These are phyloP conservation scores for Alternaria infectoria DNA, from an alignment of 2,329 filamentous ascomycete genomes.

Conservation along the genomic window DNA sequence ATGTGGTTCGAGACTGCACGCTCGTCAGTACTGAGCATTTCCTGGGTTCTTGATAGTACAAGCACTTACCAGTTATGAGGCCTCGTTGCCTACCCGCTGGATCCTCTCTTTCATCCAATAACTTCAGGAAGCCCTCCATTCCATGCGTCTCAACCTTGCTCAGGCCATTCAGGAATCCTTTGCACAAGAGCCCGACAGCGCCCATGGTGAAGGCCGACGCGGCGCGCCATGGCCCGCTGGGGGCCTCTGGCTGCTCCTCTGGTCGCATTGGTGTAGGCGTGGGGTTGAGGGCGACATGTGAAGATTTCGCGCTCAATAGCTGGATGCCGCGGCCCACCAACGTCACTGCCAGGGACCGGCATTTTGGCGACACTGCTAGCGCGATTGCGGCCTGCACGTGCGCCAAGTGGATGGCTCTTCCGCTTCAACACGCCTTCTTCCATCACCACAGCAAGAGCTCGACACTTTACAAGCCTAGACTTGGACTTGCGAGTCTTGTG, in stretches of 20 bases:
- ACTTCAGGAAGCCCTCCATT: conserved; percentile 73
- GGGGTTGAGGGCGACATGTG: conserved; percentile 20
- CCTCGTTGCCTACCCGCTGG: conserved; percentile 72
- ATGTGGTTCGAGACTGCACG: conserved; percentile 81
- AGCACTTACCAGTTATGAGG: conserved; percentile 75
- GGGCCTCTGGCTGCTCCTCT: conserved; percentile 57
- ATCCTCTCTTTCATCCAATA: conserved; percentile 76
- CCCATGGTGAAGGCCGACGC: conserved; percentile 78
- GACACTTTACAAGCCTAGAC: not conserved
- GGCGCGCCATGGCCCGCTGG: conserved; percentile 72
- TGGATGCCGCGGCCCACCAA: conserved; percentile 15
- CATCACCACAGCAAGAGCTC: not conserved
- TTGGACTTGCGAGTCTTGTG: not conserved
- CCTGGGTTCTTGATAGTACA: not conserved
- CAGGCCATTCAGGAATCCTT: conserved; percentile 75
- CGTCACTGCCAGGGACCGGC: conserved; percentile 25
- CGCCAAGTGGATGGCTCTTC: conserved; percentile 15
- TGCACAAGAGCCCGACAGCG: conserved; percentile 71
- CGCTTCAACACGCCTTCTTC: not conserved
- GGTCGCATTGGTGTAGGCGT: conserved; percentile 45
- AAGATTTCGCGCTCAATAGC: conserved; percentile 18
- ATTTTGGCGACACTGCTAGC: conserved; percentile 22
- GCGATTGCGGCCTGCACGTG: conserved; percentile 6
- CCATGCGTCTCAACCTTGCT: conserved; percentile 80
- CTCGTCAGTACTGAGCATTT: conserved; percentile 17